phyloP scores from a whole-genome alignment of 2,329 filamentous ascomycete genomes.

The Magnaporthiopsis poae region DNA sequence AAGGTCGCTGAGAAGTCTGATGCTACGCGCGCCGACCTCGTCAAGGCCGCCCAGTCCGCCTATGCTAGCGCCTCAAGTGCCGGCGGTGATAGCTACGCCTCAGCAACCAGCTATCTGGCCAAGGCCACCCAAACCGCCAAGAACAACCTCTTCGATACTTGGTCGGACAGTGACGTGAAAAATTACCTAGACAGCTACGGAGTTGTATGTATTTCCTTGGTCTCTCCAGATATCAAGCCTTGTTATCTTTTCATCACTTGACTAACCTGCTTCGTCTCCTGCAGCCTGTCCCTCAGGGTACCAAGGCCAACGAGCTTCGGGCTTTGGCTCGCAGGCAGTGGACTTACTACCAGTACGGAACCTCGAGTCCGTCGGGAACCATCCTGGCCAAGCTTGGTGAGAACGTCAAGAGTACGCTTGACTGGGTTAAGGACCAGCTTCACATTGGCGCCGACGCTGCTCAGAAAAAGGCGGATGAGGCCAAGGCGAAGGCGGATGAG shows the following conservation, averaged over 20 bases:
- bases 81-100: conserved; percentile 51
- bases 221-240: conserved; percentile 9
- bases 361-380: conserved; percentile 53
- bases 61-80: conserved; percentile 50
- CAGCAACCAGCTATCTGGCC: conserved; percentile 60
- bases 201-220: conserved; percentile 33
- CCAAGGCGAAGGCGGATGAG: conserved; percentile 12
- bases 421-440: conserved; percentile 43
- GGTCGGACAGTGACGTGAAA: conserved; percentile 67
- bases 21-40: conserved; percentile 62
- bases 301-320: conserved; percentile 57
- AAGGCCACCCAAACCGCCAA: conserved; percentile 57
- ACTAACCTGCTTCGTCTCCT: conserved; percentile 16
- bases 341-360: conserved; percentile 70
- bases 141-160: conserved; percentile 58
- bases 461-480: conserved; percentile 34
- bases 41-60: conserved; percentile 52
- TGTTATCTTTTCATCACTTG: conserved; percentile 11
- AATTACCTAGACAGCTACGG: conserved; percentile 72
- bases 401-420: conserved; percentile 35
- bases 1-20: conserved; percentile 52
- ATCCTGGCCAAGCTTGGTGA: conserved; percentile 54
- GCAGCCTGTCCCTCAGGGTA: conserved; percentile 51
- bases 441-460: conserved; percentile 38
- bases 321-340: conserved; percentile 62